These are phyloP conservation scores for Orbilia blumenaviensis DNA, from an alignment of 2,329 filamentous ascomycete genomes.

Conservation along the genomic window DNA sequence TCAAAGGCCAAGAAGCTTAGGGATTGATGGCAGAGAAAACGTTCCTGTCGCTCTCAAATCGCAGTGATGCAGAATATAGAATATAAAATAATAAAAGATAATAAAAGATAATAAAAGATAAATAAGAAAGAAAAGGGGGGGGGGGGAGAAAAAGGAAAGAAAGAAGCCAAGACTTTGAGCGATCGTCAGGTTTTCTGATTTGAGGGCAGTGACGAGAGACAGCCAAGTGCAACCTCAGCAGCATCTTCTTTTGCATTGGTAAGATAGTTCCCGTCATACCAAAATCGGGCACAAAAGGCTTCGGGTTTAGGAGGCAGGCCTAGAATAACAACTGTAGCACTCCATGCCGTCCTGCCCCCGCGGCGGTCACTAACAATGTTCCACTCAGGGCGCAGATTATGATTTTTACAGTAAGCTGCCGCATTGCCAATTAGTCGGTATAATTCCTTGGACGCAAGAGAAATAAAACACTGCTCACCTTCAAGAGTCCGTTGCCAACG, in stretches of 20 bases:
- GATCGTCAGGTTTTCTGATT: too few relatives aligned
- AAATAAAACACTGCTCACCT: slow-evolving; percentile 23
- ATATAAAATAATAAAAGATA: too few relatives aligned
- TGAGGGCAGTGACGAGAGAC: too few relatives aligned
- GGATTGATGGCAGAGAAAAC: too few relatives aligned
- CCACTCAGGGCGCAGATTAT: slow-evolving; percentile 26
- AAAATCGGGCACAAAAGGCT: slow-evolving; percentile 78
- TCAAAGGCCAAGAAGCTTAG: too few relatives aligned
- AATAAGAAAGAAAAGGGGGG: too few relatives aligned
- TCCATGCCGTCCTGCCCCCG: slow-evolving; percentile 52
- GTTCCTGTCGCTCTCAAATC: too few relatives aligned
- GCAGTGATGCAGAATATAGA: too few relatives aligned
- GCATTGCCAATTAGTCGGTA: background rate
- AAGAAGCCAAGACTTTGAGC: background rate
- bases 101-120: too few relatives aligned
- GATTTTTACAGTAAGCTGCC: slow-evolving; percentile 37
- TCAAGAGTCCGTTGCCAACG: slow-evolving; percentile 49
- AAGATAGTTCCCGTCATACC: slow-evolving; percentile 89
- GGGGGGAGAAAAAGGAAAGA: background rate
- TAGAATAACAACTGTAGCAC: slow-evolving; percentile 73
- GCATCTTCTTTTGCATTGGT: slow-evolving; percentile 90
- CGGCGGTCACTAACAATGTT: slow-evolving; percentile 49
- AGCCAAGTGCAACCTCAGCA: slow-evolving; percentile 79
- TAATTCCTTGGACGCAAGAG: background rate
- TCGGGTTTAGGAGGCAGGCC: slow-evolving; percentile 68